A percentile compares a stretch with the other conserved stretches of the same genome.
Conservation (phyloP, 768 basidiomycete genomes). For the Mycena kentingensis region DNA sequence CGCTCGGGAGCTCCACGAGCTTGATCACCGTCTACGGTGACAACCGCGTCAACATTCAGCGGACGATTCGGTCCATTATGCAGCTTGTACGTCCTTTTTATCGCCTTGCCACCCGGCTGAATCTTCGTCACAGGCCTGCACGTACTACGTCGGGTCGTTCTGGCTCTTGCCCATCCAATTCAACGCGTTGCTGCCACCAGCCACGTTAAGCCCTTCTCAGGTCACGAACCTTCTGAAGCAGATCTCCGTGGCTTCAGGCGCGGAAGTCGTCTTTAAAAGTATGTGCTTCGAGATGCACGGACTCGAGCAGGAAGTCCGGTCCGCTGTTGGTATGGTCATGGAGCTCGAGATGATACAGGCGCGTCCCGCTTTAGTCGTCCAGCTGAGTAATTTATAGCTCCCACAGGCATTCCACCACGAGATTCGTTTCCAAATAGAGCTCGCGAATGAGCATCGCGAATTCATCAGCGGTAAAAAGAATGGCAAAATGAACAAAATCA, state of each 20-base stretch:
- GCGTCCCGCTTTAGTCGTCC: constrained; percentile 18
- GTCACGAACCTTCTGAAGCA: constrained; percentile 85
- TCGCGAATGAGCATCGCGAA: constrained; percentile 96
- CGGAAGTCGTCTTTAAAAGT: constrained; percentile 94
- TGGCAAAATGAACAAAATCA: constrained; percentile 99
- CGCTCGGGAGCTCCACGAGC: constrained; percentile 90
- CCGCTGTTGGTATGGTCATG: constrained; percentile 81
- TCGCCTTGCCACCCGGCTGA: background rate
- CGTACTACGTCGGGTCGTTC: constrained; percentile 95
- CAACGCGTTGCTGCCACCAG: constrained; percentile 85
- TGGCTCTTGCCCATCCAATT: constrained; percentile 95
- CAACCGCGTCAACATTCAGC: constrained; percentile 89
- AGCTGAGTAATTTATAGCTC: constrained; percentile 7
- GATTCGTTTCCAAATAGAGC: constrained; percentile 96
- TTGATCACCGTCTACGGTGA: constrained; percentile 94
- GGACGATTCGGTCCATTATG: constrained; percentile 94
- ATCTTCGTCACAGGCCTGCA: constrained; percentile 67
- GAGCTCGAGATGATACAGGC: constrained; percentile 94
- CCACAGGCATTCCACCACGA: constrained; percentile 89
- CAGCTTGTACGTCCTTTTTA: constrained; percentile 66
- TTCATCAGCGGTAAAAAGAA: constrained; percentile 99
- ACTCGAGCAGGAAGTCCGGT: constrained; percentile 85
- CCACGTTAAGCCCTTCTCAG: constrained; percentile 78
- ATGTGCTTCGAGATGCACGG: constrained; percentile 99
- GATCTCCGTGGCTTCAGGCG: constrained; percentile 83